A percentile compares a stretch with the other conserved stretches of the same genome.
phyloP scores from a whole-genome alignment of 2,329 filamentous ascomycete genomes.

The Xylaria sp. region DNA sequence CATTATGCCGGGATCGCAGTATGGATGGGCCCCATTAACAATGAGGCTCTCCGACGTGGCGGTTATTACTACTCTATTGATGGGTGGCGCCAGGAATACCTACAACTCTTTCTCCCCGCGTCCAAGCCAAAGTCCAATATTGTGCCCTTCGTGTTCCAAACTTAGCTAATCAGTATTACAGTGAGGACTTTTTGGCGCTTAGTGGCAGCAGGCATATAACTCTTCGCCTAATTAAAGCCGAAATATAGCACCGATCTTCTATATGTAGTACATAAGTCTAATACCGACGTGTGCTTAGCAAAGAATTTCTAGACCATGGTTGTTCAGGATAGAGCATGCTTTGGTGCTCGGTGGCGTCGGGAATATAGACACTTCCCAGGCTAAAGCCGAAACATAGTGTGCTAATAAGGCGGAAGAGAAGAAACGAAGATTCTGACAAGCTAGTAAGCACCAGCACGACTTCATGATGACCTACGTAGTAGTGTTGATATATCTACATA shows the following conservation, averaged over 20 bases:
- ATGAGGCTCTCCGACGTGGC: too few species aligned
- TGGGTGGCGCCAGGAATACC: too few species aligned
- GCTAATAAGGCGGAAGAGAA: neutral
- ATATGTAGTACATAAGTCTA: too few species aligned
- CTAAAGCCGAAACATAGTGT: neutral
- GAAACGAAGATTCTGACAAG: neutral
- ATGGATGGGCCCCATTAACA: neutral
- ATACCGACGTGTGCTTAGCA: neutral
- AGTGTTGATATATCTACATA: too few species aligned
- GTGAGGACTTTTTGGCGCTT: neutral
- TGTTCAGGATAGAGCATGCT: neutral
- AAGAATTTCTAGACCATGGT: neutral
- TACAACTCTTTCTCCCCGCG: too few species aligned
- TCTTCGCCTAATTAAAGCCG: neutral
- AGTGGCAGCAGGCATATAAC: neutral
- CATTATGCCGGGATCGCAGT: neutral
- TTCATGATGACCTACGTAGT: too few species aligned
- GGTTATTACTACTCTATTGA: too few species aligned
- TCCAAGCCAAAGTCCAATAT: too few species aligned
- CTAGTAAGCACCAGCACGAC: constrained; percentile 25
- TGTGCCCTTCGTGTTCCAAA: neutral
- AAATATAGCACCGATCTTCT: too few species aligned
- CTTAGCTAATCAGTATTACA: neutral
- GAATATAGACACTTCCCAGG: neutral
- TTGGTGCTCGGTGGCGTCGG: neutral